Conservation (phyloP, 805 yeast genomes). For the Lachancea thermotolerans region DNA sequence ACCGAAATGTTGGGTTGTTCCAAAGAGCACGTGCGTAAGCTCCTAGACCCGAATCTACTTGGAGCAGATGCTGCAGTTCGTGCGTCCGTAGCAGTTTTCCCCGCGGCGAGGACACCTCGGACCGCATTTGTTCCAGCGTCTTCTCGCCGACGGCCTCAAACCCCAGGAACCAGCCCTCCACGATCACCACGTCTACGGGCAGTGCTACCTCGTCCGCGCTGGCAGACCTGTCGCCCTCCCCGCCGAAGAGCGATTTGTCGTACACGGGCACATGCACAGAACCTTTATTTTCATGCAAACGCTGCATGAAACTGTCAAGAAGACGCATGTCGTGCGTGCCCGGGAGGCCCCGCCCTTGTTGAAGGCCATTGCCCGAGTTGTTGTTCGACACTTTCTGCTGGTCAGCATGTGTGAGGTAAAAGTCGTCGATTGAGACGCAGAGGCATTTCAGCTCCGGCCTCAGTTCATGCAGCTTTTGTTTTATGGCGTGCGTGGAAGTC, state of each 20-base stretch:
- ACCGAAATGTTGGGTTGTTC: slow-evolving; percentile 46
- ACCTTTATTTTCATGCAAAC: slow-evolving; percentile 22
- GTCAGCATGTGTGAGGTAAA: slow-evolving; percentile 61
- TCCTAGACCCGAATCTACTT: slow-evolving; percentile 47
- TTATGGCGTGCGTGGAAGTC: slow-evolving; percentile 41
- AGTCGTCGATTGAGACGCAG: slow-evolving; percentile 76
- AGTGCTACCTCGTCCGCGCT: slow-evolving; percentile 20
- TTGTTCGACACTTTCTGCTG: slow-evolving; percentile 42
- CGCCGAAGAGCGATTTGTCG: slow-evolving; percentile 65
- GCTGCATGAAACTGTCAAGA: slow-evolving; percentile 17
- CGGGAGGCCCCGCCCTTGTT: slow-evolving; percentile 82
- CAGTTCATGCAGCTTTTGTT: slow-evolving; percentile 26
- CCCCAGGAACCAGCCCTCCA: slow-evolving; percentile 96
- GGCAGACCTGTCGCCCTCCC: slow-evolving; percentile 71
- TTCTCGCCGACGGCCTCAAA: slow-evolving; percentile 36
- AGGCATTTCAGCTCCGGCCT: slow-evolving; percentile 37
- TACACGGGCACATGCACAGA: slow-evolving; percentile 49
- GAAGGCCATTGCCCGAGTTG: slow-evolving; percentile 43
- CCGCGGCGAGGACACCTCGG: slow-evolving; percentile 12
- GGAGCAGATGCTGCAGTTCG: slow-evolving; percentile 23
- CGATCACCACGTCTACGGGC: slow-evolving; percentile 57
- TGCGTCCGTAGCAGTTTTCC: slow-evolving; percentile 22
- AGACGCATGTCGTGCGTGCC: slow-evolving; percentile 77
- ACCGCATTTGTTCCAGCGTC: not conserved
- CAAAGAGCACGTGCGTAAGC: slow-evolving; percentile 40